Conservation (phyloP, 2,329 filamentous ascomycete genomes). For the Fusarium nygamai region DNA sequence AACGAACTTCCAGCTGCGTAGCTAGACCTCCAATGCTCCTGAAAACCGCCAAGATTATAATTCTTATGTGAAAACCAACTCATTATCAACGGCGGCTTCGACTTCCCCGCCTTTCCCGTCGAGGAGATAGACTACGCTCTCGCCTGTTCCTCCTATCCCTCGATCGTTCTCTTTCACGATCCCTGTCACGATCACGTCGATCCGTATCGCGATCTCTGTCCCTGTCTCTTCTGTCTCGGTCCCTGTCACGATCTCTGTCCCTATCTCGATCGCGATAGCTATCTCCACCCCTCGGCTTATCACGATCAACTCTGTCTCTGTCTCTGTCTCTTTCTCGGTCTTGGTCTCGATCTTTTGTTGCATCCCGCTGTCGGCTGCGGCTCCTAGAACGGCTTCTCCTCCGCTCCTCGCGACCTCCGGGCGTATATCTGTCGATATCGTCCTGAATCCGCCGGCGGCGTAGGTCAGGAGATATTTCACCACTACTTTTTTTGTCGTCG, state of each 20-base stretch:
- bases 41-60: background rate
- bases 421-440: constrained; percentile 58
- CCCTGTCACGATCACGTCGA: constrained; percentile 37
- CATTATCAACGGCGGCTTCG: constrained; percentile 54
- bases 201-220: constrained; percentile 47
- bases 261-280: constrained; percentile 34
- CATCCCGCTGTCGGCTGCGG: constrained; percentile 47
- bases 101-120: constrained; percentile 51
- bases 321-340: background rate
- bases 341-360: constrained; percentile 44
- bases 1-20: background rate
- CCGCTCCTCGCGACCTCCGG: constrained; percentile 55
- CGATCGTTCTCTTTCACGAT: constrained; percentile 32
- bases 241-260: constrained; percentile 43
- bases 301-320: constrained; percentile 40
- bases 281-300: constrained; percentile 39
- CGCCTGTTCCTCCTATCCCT: constrained; percentile 40
- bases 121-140: constrained; percentile 47
- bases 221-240: constrained; percentile 41
- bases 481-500: constrained; percentile 60
- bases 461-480: constrained; percentile 58
- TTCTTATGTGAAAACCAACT: constrained; percentile 11
- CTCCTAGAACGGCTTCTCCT: constrained; percentile 50
- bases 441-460: constrained; percentile 41
- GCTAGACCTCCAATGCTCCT: background rate